A percentile compares a stretch with the other conserved stretches of the same genome.
Evolutionary conservation across 768 basidiomycete genomes (phyloP).

Genomic region (Trametes cinnabarina): DNA sequence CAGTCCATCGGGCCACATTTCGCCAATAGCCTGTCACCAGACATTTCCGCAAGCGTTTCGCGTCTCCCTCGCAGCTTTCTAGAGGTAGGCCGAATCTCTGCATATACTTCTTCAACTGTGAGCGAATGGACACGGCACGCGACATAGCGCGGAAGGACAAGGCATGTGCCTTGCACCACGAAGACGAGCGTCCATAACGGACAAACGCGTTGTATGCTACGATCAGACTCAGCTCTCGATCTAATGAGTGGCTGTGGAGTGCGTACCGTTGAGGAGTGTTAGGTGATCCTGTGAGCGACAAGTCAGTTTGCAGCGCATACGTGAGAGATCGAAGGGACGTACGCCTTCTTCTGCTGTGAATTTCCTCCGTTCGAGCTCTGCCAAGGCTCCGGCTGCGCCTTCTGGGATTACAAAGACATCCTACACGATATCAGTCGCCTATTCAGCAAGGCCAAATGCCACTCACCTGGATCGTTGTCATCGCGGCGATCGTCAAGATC

Average conservation of each 20-base stretch:
- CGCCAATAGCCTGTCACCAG: constrained; percentile 92
- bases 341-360: constrained; percentile 99
- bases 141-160: constrained; percentile 94
- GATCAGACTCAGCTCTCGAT: background rate
- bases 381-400: constrained; percentile 79
- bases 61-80: constrained; percentile 89
- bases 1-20: constrained; percentile 87
- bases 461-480: constrained; percentile 84
- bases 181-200: constrained; percentile 75
- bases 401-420: constrained; percentile 90
- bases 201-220: constrained; percentile 92
- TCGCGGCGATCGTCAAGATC: constrained; percentile 92
- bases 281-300: constrained; percentile 73
- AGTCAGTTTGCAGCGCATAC: constrained; percentile 3
- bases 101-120: constrained; percentile 96
- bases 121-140: constrained; percentile 87
- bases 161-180: constrained; percentile 92
- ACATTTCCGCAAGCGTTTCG: constrained; percentile 77
- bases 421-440: constrained; percentile 36
- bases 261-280: constrained; percentile 83
- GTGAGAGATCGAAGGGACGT: constrained; percentile 20
- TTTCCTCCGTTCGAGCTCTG: constrained; percentile 90
- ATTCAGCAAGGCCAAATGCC: background rate
- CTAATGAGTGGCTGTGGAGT: background rate
- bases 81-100: constrained; percentile 79